phyloP scores from a whole-genome alignment of 2,329 filamentous ascomycete species.

The Microsporum ferrugineum region DNA sequence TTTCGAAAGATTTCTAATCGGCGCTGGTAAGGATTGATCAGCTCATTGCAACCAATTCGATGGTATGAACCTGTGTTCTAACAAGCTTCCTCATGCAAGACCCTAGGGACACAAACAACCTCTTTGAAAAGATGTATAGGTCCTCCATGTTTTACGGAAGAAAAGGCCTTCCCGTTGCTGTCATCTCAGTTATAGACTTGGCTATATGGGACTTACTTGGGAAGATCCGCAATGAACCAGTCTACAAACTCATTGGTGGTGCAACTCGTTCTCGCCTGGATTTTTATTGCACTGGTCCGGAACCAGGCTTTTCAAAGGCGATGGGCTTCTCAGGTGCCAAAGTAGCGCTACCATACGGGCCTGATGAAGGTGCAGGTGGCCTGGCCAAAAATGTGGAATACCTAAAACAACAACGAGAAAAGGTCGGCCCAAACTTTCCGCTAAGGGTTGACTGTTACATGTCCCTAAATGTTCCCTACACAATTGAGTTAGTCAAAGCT shows the following conservation, averaged over 20 bases:
- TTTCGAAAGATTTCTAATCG: conserved; percentile 83
- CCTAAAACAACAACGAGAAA: conserved; percentile 69
- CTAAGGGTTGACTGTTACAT: conserved; percentile 97
- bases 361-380: conserved; percentile 72
- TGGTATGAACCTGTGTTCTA: background rate
- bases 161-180: conserved; percentile 78
- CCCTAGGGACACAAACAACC: conserved; percentile 76
- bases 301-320: conserved; percentile 63
- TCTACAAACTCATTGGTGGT: conserved; percentile 88
- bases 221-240: conserved; percentile 82
- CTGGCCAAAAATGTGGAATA: conserved; percentile 85
- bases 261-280: conserved; percentile 71
- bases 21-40: conserved; percentile 43
- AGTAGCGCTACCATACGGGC: conserved; percentile 78
- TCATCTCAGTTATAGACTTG: conserved; percentile 89
- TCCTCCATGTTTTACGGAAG: conserved; percentile 93
- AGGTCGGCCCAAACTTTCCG: conserved; percentile 79
- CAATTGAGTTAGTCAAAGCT: conserved; percentile 77
- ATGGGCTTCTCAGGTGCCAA: conserved; percentile 91
- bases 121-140: conserved; percentile 96
- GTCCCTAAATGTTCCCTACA: conserved; percentile 86
- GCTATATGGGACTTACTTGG: conserved; percentile 87
- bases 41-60: background rate
- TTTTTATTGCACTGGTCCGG: conserved; percentile 91
- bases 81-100: conserved; percentile 39